Evolutionary conservation across 108 stramenopile genomes (phyloP).

Genomic region (Fistulifera pelliculosa): DNA sequence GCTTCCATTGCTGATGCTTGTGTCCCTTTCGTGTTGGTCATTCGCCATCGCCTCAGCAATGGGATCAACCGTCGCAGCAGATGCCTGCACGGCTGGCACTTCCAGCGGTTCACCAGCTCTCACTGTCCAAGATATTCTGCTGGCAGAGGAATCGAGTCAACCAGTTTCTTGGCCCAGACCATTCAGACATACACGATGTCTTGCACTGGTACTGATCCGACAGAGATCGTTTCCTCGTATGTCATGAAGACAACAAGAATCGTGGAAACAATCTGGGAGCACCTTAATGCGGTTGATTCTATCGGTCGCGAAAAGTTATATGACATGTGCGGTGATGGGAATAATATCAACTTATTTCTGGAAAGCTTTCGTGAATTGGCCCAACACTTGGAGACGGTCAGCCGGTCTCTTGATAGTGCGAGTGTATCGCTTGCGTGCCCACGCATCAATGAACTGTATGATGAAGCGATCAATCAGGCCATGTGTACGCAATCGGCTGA

Average conservation of each 20-base stretch:
- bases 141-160: background rate
- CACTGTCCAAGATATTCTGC: background rate
- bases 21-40: slow-evolving; percentile 15
- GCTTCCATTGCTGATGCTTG: slow-evolving; percentile 28
- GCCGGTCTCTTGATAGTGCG: slow-evolving; percentile 23
- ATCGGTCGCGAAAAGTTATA: slow-evolving; percentile 21
- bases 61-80: slow-evolving; percentile 24
- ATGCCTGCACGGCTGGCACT: slow-evolving; percentile 4
- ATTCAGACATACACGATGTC: slow-evolving; percentile 2
- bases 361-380: slow-evolving; percentile 23
- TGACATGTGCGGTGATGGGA: slow-evolving; percentile 21
- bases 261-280: slow-evolving; percentile 29
- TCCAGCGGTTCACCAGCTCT: background rate
- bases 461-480: slow-evolving; percentile 19
- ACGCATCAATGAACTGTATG: slow-evolving; percentile 28
- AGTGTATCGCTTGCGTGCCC: slow-evolving; percentile 20
- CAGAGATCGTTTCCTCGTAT: slow-evolving; percentile 8
- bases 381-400: slow-evolving; percentile 22
- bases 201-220: slow-evolving; percentile 24
- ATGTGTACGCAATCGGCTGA: slow-evolving; percentile 29
- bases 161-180: background rate
- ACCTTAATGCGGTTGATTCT: slow-evolving; percentile 30
- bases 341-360: slow-evolving; percentile 21
- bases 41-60: slow-evolving; percentile 15
- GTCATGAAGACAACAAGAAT: slow-evolving; percentile 10